Percentiles rank a stretch among this genome's conserved stretches.
Conservation (phyloP, 1,284 basidiomycete species). For the Pisolithus thermaeus region DNA sequence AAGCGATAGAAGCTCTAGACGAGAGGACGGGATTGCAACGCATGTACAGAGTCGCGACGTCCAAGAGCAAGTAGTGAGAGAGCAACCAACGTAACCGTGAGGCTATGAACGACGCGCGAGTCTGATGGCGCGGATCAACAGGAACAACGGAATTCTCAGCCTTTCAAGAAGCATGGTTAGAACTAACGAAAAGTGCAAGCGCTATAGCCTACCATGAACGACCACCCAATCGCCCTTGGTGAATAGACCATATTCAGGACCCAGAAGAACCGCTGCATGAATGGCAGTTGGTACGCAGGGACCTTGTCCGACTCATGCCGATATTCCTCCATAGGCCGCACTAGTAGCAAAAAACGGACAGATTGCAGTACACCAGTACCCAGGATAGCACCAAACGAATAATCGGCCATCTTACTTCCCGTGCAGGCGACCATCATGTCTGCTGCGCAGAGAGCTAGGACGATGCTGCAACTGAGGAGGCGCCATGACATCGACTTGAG, state of each 20-base stretch:
- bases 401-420: background rate
- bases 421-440: too few species aligned
- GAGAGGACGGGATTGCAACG: constrained; percentile 13
- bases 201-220: background rate
- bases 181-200: background rate
- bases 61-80: constrained; percentile 13
- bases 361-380: background rate
- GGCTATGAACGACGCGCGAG: background rate
- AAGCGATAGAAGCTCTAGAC: constrained; percentile 4
- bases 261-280: constrained; percentile 2
- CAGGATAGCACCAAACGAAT: background rate
- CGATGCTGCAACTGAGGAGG: too few species aligned
- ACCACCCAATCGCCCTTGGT: constrained; percentile 4
- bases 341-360: background rate
- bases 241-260: background rate
- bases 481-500: too few species aligned
- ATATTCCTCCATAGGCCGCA: constrained; percentile 2
- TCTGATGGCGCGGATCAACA: background rate
- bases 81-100: background rate
- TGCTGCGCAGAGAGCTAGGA: too few species aligned
- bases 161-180: background rate
- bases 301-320: background rate
- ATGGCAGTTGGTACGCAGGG: background rate
- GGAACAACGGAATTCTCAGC: background rate
- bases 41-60: constrained; percentile 15